Base-by-base conservation (phyloP, 1,284 basidiomycete genomes). In the Boletus calvinii region DNA sequence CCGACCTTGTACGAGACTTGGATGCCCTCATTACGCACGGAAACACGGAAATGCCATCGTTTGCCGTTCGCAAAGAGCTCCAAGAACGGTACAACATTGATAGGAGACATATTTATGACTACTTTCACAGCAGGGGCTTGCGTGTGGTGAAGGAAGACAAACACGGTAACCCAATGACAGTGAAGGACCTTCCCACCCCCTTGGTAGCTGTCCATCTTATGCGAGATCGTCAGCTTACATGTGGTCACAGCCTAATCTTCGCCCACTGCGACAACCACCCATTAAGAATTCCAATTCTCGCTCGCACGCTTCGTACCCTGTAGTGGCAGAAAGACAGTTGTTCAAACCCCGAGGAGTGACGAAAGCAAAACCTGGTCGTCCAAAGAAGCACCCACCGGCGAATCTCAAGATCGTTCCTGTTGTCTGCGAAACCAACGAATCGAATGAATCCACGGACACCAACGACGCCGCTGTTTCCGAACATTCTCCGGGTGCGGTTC, bases 21-120 rank as follows among this genome's bases (percentile, higher is more conserved):
- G 84, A 88, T 60, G 79, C 78, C 26, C 72, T 79, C 49, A 83
- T 88, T 46, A 65, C 75, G 47, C 80, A 83, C n/a, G 85, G 85
- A 39, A 81, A 78, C 43, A 81, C 79, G 56, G 77, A 78, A 57
- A 88, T 88, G 85, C 85, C 86, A 12, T 77, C 79, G 11, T 88
- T 87, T 61, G 74, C 78, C n/a, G 72, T 82, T 46, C 77, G 86
- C 52, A 84, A 84, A 58, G 79, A 78, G 56, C 77, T 88, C 30
- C 86, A 88, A 65, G 76, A 80, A 61, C 77, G 80, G 46, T 85
- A 84, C 64, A 75, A 73, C 53, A 81, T 86, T 50, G 85, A 88
- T 63, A 74, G 86, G 57, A 73, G 86, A 57, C 85, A 87, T 57
- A 81, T 88, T 58, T 88, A 88, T 62, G 86, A 88, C 64, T 88